phyloP scores from a whole-genome alignment of 768 basidiomycete genomes.

The Pisolithus tinctorius region DNA sequence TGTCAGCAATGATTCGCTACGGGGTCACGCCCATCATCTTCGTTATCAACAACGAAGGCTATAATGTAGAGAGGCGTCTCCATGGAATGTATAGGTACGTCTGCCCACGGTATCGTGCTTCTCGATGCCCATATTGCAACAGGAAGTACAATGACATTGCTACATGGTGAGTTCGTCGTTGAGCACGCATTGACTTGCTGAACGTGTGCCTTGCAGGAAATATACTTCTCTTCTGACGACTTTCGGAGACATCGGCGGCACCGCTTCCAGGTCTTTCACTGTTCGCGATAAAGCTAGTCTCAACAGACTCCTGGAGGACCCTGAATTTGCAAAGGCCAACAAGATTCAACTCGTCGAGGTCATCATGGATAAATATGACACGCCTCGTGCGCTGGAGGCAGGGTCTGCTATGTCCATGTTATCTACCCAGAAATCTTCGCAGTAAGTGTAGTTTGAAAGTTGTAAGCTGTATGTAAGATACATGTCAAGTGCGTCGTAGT shows the following conservation, averaged over 20 bases:
- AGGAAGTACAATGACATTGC: slow-evolving; percentile 85
- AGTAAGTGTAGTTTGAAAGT: slow-evolving; percentile 11
- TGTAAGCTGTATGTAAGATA: not conserved
- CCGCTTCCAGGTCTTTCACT: slow-evolving; percentile 52
- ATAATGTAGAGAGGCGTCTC: slow-evolving; percentile 80
- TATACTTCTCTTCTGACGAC: slow-evolving; percentile 60
- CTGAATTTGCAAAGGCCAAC: slow-evolving; percentile 52
- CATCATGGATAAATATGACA: slow-evolving; percentile 66
- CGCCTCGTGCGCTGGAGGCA: slow-evolving; percentile 54
- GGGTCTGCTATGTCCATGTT: slow-evolving; percentile 35
- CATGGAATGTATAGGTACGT: slow-evolving; percentile 53
- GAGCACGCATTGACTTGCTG: not conserved
- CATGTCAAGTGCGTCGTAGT: not conserved
- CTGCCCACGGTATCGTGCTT: not conserved
- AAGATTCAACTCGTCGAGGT: slow-evolving; percentile 79
- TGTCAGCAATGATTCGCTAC: slow-evolving; percentile 74
- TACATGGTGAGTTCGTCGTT: slow-evolving; percentile 44
- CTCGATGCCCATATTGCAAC: slow-evolving; percentile 3
- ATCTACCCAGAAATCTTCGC: slow-evolving; percentile 11
- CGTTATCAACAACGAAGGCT: slow-evolving; percentile 73
- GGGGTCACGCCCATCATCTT: slow-evolving; percentile 79
- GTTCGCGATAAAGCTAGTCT: slow-evolving; percentile 65
- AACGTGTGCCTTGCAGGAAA: slow-evolving; percentile 32
- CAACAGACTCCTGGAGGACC: slow-evolving; percentile 55
- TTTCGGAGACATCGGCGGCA: slow-evolving; percentile 45